Base-by-base conservation (phyloP, 202 grass and related monocot species). In the Zoysia matrella region DNA sequence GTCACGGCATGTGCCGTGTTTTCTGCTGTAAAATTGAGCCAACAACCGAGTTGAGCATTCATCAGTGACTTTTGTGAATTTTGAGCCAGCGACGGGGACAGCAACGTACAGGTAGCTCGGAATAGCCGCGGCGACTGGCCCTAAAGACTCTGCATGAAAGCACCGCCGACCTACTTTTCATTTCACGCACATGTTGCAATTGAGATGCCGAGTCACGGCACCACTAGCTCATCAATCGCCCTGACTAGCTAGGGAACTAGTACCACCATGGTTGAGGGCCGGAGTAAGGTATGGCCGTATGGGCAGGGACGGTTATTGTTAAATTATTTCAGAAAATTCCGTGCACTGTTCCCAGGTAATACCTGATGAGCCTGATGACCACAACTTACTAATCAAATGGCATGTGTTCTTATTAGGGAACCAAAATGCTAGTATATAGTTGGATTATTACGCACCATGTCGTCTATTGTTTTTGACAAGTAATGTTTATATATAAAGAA, bases 111-210 rank as follows among this genome's bases (percentile, higher is more conserved):
- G 30, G 30, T 69, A 77, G 12, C 40, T 67, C 81, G 52, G 67
- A 58, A 65, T 52, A 43, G 16, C 16, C 51, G 0, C 3, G 52
- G 2, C 60, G 12, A 41, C 43, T 82, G 40, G 48, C 36, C 39
- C 50, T 73, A 57, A 15, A 15, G 12, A 18, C 65, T 85, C 71
- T 91, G 73, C 76, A 77, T 74, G 81, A 91, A 85, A 85, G 71
- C 81, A 39, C 84, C 72, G 43, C 53, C 39, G 44, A 22, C 65
- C 65, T 11, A 83, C 79, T 71, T 81, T 78, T 41, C 47, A 42
- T 61, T 69, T 3, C 57, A 85, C 70, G 80, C 82, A 82, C 85
- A 78, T 85, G 73, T 4, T 68, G 8, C 71, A 77, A 68, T 85
- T 44, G 6, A 3, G 41, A 11, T 42, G 66, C 43, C 14, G 48